phyloP scores from a whole-genome alignment of 371 early-diverging fungal species.

The Umbelopsis sp. region DNA sequence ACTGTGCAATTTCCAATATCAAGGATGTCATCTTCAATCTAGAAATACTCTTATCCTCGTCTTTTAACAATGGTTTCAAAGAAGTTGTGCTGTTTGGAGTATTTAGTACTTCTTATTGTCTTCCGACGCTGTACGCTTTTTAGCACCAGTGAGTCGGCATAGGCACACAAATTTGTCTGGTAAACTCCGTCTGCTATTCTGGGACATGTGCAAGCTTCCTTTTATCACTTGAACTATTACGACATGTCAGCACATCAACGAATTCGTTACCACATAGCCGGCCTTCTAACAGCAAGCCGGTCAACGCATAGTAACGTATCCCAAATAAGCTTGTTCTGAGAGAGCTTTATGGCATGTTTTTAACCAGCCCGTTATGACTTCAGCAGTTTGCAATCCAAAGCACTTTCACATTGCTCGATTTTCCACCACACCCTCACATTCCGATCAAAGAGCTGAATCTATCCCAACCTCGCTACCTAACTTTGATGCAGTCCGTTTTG shows the following conservation, averaged over 20 bases:
- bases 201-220: neutral
- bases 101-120: too few relatives aligned
- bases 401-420: neutral
- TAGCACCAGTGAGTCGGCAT: too few relatives aligned
- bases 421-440: neutral
- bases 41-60: too few relatives aligned
- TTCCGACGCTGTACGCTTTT: too few relatives aligned
- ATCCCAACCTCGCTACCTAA: conserved; percentile 41
- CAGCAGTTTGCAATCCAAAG: neutral
- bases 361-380: neutral
- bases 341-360: too few relatives aligned
- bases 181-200: neutral
- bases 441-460: conserved; percentile 11
- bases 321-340: neutral
- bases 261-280: neutral
- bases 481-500: conserved; percentile 81
- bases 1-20: too few relatives aligned
- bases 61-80: too few relatives aligned
- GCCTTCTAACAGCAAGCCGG: neutral
- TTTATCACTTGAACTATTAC: neutral
- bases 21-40: too few relatives aligned
- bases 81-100: too few relatives aligned
- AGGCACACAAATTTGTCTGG: too few relatives aligned
- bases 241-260: neutral
- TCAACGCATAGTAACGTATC: neutral